Evolutionary conservation across 306 rosid species (phyloP).

Genomic region (Castanea mollissima): DNA sequence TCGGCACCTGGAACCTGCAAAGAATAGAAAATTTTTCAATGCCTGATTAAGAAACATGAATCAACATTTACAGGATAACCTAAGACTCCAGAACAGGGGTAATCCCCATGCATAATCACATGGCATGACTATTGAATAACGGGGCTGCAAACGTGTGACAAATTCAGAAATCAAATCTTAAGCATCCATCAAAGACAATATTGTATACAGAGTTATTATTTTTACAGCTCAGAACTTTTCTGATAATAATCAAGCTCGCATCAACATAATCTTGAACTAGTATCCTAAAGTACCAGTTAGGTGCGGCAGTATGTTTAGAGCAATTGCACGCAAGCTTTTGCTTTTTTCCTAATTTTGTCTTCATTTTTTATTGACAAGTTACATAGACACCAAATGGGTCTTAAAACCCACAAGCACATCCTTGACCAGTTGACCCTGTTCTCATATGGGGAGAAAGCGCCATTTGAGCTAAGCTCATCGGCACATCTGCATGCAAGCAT

Average conservation of each 20-base stretch:
- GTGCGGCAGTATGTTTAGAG: not conserved
- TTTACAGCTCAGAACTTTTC: not conserved
- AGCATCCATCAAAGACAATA: not conserved
- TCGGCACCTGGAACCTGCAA: slow-evolving; percentile 91
- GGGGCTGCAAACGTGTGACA: not conserved
- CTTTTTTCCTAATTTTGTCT: not conserved
- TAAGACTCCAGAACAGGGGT: not conserved
- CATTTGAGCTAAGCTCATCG: not conserved
- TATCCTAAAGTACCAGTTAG: not conserved
- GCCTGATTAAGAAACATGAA: not conserved
- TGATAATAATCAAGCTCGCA: not conserved
- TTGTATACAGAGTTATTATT: not conserved
- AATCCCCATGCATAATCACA: not conserved
- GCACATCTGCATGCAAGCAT: not conserved
- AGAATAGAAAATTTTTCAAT: slow-evolving; percentile 12
- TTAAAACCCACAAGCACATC: not conserved
- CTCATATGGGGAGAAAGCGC: not conserved
- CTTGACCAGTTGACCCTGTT: not conserved
- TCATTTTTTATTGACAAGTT: not conserved
- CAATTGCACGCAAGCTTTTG: not conserved
- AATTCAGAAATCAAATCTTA: not conserved
- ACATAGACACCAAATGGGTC: not conserved
- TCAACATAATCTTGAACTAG: not conserved
- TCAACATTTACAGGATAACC: not conserved
- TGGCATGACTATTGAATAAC: not conserved